Base-by-base conservation (phyloP, 257 asterid genomes). In the Solanum virginianum region DNA sequence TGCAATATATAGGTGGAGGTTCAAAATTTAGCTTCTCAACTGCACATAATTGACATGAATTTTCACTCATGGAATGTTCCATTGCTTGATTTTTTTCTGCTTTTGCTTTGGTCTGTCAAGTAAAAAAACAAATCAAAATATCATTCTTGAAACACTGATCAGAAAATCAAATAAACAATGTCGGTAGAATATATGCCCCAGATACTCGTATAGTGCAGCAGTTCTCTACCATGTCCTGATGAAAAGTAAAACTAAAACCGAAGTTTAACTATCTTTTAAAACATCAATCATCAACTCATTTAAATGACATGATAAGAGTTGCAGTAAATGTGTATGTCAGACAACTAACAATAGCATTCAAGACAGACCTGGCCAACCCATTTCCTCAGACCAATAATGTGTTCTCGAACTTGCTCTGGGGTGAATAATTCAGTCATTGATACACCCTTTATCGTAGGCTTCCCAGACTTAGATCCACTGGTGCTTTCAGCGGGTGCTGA, bases 21-120 rank as follows among this genome's bases (percentile, higher is more conserved):
- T 97, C 99, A 88, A 97, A 97, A 41, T 93, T 90, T 84, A 97
- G 98, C 92, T 91, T 97, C 94, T 97, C 99, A 86, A 95, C 99
- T 36, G 98, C 99, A 94, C 99, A 97, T 90, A 97, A 88, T 91
- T 97, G 99, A 89, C 99, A 97, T 68, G 96, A 97, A 92, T 95
- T 94, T 89, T 94, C 98, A 81, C 93, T 97, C 98, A 93, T 94
- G 13, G 95, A 88, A 82, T 92, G 94, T 93, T 91, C 98, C 98
- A 95, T 92, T 22, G 99, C 98, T 90, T 94, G 98, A 88, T 93
- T 94, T 85, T 91, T 95, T 88, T 94, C 99, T 4, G 94, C 98
- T 88, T 97, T 97, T 81, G 98, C 95, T 92, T 93, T 96, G 90
- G 95, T 94, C 99, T 96, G 95, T 4, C 77, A 81, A 87, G 80